These are phyloP conservation scores for Pythium pyrilobum DNA, from an alignment of 352 stramenopile genomes.

Conservation along the genomic window DNA sequence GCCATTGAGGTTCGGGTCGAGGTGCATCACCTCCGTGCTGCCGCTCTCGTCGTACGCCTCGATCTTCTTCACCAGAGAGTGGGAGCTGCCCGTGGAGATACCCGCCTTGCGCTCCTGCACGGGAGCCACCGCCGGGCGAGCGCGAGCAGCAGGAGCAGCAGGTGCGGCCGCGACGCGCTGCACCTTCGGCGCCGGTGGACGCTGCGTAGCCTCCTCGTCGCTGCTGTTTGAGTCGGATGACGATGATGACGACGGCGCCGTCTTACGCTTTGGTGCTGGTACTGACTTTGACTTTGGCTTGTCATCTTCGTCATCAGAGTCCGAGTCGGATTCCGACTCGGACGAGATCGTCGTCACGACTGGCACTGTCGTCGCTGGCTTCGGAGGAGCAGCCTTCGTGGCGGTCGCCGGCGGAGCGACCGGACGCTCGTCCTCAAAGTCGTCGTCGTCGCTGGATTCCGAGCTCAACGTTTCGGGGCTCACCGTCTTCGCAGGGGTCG, in stretches of 20 bases:
- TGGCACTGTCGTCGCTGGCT: neutral
- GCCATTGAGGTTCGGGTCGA: conserved; percentile 73
- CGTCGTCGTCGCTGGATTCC: conserved; percentile 38
- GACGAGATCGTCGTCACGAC: conserved; percentile 1
- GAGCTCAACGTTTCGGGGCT: conserved; percentile 18
- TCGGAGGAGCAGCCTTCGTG: neutral
- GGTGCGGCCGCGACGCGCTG: neutral
- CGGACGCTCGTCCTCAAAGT: conserved; percentile 23
- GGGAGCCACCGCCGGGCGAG: neutral
- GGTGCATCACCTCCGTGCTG: conserved; percentile 40
- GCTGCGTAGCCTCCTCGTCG: conserved; percentile 7
- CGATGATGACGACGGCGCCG: conserved; percentile 7
- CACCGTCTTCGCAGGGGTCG: neutral
- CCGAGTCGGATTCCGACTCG: conserved; percentile 17
- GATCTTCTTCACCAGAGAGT: conserved; percentile 84
- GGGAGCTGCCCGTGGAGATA: conserved; percentile 59
- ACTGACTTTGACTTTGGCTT: conserved; percentile 1
- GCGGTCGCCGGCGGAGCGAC: neutral
- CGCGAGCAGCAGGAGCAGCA: neutral
- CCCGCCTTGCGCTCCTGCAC: conserved; percentile 12
- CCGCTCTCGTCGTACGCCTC: conserved; percentile 59
- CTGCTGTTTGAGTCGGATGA: conserved; percentile 17
- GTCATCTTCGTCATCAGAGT: conserved; percentile 24
- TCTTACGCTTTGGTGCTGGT: conserved; percentile 13
- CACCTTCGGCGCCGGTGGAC: conserved; percentile 6